phyloP scores from a whole-genome alignment of 148 eudicot species.

The Fagopyrum esculentum region DNA sequence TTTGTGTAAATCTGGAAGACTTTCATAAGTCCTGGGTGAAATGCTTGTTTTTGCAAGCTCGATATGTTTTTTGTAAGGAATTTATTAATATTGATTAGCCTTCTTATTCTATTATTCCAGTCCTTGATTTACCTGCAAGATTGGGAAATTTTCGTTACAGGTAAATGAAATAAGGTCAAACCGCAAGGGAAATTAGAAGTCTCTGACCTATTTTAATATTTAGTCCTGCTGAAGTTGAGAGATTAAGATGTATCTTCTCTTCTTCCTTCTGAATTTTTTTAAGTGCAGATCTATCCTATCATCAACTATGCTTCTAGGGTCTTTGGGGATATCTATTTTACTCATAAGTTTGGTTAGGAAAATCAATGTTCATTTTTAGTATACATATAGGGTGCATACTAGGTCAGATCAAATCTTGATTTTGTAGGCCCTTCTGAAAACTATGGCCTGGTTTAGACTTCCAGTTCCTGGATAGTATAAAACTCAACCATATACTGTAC shows the following conservation, averaged over 20 bases:
- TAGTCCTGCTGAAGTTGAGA: neutral
- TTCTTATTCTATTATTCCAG: conserved; percentile 14
- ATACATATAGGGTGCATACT: too few relatives aligned
- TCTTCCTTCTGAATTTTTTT: neutral
- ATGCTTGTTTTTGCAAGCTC: neutral
- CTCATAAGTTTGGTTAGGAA: neutral
- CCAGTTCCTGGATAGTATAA: neutral
- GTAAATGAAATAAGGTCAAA: conserved; percentile 36
- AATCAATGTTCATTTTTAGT: too few relatives aligned
- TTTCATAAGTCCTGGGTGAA: neutral
- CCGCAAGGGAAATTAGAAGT: conserved; percentile 43
- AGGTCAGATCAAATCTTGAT: neutral
- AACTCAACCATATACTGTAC: neutral
- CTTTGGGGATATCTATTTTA: neutral
- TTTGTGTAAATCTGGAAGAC: neutral
- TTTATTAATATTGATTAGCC: neutral
- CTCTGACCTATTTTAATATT: neutral
- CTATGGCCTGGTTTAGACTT: neutral
- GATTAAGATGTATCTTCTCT: neutral
- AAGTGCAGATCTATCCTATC: neutral
- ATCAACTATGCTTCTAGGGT: neutral
- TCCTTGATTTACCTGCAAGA: conserved; percentile 67
- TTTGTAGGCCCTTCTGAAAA: neutral
- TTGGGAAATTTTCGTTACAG: conserved; percentile 56
- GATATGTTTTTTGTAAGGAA: neutral